Evolutionary conservation across 495 filamentous ascomycete genomes (phyloP).

Genomic region (Aspergillus kassunensis): DNA sequence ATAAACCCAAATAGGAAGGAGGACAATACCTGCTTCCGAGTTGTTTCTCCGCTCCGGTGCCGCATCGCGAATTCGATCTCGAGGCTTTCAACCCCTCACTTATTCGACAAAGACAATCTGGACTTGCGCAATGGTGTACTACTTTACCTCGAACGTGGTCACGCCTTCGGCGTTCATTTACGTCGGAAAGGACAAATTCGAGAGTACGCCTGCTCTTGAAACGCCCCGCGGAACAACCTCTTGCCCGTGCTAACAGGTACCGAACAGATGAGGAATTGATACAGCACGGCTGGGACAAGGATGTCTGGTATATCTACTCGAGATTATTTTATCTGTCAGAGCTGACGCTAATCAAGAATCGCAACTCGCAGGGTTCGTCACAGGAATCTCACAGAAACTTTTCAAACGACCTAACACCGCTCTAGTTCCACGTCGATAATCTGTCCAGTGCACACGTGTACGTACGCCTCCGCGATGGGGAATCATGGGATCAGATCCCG

Average conservation of each 20-base stretch:
- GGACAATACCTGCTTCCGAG: not conserved
- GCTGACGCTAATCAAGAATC: slow-evolving; percentile 3
- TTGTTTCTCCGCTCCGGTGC: slow-evolving; percentile 6
- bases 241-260: slow-evolving; percentile 5
- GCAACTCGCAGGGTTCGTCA: slow-evolving; percentile 33
- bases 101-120: not conserved
- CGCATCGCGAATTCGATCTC: not conserved
- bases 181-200: slow-evolving; percentile 97
- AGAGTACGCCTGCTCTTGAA: slow-evolving; percentile 60
- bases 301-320: slow-evolving; percentile 70
- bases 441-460: slow-evolving; percentile 96
- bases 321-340: not conserved
- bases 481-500: slow-evolving; percentile 82
- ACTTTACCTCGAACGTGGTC: slow-evolving; percentile 82
- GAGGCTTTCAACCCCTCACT: not conserved
- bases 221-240: slow-evolving; percentile 23
- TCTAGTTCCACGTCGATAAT: slow-evolving; percentile 94
- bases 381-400: not conserved
- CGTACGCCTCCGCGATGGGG: slow-evolving; percentile 73
- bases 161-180: slow-evolving; percentile 81
- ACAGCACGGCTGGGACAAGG: slow-evolving; percentile 85
- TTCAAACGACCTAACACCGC: slow-evolving; percentile 20
- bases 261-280: slow-evolving; percentile 89
- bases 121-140: slow-evolving; percentile 73
- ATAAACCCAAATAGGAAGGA: slow-evolving; percentile 7